These are phyloP conservation scores for Fremontodendron californicum DNA, from an alignment of 345 rosid species.

Conservation along the genomic window DNA sequence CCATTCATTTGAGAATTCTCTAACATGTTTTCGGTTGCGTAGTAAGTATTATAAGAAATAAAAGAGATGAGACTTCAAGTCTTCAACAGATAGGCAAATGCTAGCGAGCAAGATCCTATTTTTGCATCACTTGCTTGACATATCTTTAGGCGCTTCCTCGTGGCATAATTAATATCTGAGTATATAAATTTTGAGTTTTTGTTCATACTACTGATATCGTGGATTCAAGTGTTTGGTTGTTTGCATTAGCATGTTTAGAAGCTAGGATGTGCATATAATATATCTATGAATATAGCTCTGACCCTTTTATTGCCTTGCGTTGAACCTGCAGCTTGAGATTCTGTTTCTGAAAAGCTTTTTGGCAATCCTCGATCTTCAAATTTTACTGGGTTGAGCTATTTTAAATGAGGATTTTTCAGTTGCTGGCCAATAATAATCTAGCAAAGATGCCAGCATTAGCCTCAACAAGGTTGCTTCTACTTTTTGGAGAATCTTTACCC, in stretches of 20 bases:
- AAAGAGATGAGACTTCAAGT: not conserved
- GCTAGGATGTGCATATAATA: not conserved
- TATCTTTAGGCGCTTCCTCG: not conserved
- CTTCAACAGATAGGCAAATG: not conserved
- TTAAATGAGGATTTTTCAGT: not conserved
- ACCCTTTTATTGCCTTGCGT: not conserved
- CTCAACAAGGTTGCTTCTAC: slow-evolving; percentile 62
- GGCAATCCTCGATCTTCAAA: slow-evolving; percentile 13
- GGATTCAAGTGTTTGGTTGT: not conserved
- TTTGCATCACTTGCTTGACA: not conserved
- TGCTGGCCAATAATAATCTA: not conserved
- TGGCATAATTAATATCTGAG: not conserved
- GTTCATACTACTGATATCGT: no score
- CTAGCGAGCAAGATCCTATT: not conserved
- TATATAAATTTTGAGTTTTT: not conserved
- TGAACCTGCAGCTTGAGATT: slow-evolving; percentile 9
- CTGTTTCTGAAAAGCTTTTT: slow-evolving; percentile 15
- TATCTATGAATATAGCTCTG: not conserved
- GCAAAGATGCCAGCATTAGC: slow-evolving; percentile 45
- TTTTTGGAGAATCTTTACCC: slow-evolving; percentile 49
- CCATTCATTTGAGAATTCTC: not conserved
- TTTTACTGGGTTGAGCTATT: not conserved
- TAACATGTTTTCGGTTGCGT: not conserved
- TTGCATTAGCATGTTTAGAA: slow-evolving; percentile 3
- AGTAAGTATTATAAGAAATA: not conserved